Percentiles rank a stretch among this genome's conserved stretches.
Conservation (phyloP, 1,284 basidiomycete genomes). For the Cutaneotrichosporon mucoides region DNA sequence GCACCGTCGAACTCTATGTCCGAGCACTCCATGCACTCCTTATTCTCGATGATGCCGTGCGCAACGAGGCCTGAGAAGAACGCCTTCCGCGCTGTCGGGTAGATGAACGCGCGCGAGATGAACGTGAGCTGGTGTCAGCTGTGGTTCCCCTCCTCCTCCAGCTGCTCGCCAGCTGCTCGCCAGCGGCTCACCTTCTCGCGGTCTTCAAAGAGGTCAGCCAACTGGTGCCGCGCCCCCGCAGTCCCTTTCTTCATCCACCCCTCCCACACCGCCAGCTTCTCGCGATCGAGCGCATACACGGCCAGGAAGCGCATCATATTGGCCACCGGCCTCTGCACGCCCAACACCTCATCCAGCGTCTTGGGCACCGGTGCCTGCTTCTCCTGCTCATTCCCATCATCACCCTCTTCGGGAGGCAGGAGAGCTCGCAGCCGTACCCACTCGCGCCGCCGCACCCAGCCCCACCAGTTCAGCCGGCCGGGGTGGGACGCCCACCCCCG, state of each 20-base stretch:
- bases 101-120: conserved; percentile 12
- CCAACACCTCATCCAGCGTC: conserved; percentile 5
- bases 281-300: conserved; percentile 29
- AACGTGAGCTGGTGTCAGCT: conserved; percentile 11
- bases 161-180: neutral
- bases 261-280: conserved; percentile 34
- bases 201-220: conserved; percentile 12
- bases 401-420: conserved; percentile 1
- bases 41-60: conserved; percentile 1
- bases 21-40: conserved; percentile 5
- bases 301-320: conserved; percentile 25
- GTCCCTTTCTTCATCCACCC: conserved; percentile 27
- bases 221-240: neutral
- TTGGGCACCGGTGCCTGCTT: neutral
- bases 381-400: neutral
- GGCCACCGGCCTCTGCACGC: conserved; percentile 8
- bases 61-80: conserved; percentile 1
- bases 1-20: neutral
- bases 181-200: conserved; percentile 4
- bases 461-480: conserved; percentile 41
- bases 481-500: conserved; percentile 39
- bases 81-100: neutral
- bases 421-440: conserved; percentile 42
- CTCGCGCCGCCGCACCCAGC: conserved; percentile 46
- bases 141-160: too few species aligned